These are phyloP conservation scores for Irineochytrium annulatum DNA, from an alignment of 192 early-diverging fungal species.

Conservation along the genomic window DNA sequence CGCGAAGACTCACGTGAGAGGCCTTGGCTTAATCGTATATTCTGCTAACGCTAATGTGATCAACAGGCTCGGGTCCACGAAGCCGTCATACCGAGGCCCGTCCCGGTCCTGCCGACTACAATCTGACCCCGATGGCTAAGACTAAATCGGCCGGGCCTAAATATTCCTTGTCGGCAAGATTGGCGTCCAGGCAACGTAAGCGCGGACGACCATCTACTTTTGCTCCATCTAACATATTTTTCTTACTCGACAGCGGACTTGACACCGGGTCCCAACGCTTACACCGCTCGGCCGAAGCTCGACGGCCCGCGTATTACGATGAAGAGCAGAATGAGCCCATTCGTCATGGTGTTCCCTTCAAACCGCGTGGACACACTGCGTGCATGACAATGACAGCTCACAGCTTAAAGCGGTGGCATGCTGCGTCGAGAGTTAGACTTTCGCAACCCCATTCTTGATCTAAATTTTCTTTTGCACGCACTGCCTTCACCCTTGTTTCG, in stretches of 20 bases:
- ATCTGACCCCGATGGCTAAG: conserved; percentile 6
- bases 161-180: conserved; percentile 36
- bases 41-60: neutral
- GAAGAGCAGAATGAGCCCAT: conserved; percentile 45
- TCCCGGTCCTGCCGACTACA: conserved; percentile 48
- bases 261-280: conserved; percentile 43
- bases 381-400: too few species aligned
- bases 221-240: neutral
- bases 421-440: too few species aligned
- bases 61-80: neutral
- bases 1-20: conserved; percentile 16
- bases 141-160: conserved; percentile 36
- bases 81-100: neutral
- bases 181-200: conserved; percentile 6
- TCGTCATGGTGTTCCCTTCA: conserved; percentile 47
- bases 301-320: conserved; percentile 31
- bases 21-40: neutral
- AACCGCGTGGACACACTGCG: conserved; percentile 42
- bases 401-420: too few species aligned
- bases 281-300: conserved; percentile 17
- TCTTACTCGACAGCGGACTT: conserved; percentile 14
- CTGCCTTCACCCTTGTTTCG: too few species aligned
- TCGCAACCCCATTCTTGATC: too few species aligned
- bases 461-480: too few species aligned
- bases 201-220: neutral